Conservation (phyloP, 495 filamentous ascomycete species). For the Podospora tetraspora region DNA sequence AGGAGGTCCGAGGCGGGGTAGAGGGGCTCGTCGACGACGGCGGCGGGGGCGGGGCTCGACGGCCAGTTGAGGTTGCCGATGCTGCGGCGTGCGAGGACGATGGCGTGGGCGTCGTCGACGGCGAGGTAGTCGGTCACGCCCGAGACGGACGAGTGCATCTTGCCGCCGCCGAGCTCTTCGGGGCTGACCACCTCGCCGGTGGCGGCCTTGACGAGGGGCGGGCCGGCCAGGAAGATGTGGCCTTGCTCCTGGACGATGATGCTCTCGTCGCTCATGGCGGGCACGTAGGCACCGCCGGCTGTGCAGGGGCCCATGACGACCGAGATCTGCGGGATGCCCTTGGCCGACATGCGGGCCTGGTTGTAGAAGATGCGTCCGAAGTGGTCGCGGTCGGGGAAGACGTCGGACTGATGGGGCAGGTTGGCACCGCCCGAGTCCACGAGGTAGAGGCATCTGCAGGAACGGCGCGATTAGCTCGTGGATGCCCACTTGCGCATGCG, state of each 20-base stretch:
- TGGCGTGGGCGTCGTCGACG: slow-evolving; percentile 87
- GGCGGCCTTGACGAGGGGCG: slow-evolving; percentile 92
- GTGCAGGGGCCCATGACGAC: slow-evolving; percentile 99
- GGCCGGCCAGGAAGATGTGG: slow-evolving; percentile 93
- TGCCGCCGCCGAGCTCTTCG: slow-evolving; percentile 91
- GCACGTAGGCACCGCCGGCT: slow-evolving; percentile 92
- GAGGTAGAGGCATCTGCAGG: slow-evolving; percentile 74
- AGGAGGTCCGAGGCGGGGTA: slow-evolving; percentile 76
- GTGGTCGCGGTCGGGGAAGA: slow-evolving; percentile 92
- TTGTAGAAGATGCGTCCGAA: slow-evolving; percentile 99
- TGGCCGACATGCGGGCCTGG: slow-evolving; percentile 84
- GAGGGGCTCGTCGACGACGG: slow-evolving; percentile 59
- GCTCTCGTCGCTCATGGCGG: slow-evolving; percentile 93
- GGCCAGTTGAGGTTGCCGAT: slow-evolving; percentile 88
- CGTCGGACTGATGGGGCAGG: slow-evolving; percentile 90
- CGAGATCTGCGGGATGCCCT: slow-evolving; percentile 86
- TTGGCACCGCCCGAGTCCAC: slow-evolving; percentile 97
- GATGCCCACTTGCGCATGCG: not conserved
- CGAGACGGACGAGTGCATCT: slow-evolving; percentile 80
- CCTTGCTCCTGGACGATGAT: slow-evolving; percentile 95
- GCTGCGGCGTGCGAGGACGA: slow-evolving; percentile 78
- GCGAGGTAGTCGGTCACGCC: slow-evolving; percentile 97
- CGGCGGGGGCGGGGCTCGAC: slow-evolving; percentile 17
- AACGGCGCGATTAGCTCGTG: slow-evolving; percentile 7
- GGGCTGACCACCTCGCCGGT: slow-evolving; percentile 91